These are phyloP conservation scores for Sporodiniella umbellata DNA, from an alignment of 371 early-diverging fungal genomes.

Conservation along the genomic window DNA sequence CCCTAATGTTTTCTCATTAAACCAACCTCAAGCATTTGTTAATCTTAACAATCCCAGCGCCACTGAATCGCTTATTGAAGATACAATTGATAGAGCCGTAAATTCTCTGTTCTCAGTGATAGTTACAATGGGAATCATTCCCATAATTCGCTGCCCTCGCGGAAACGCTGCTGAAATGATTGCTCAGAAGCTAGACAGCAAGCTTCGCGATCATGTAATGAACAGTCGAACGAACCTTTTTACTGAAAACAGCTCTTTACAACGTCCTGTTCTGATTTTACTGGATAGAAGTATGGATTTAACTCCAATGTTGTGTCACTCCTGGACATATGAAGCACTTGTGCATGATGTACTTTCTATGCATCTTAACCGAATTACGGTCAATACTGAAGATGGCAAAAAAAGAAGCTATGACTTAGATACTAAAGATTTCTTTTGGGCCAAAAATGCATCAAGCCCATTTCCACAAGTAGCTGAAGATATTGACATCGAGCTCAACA, in stretches of 20 bases:
- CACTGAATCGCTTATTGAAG: slow-evolving; percentile 77
- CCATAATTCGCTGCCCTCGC: slow-evolving; percentile 86
- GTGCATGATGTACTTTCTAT: slow-evolving; percentile 95
- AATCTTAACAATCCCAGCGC: slow-evolving; percentile 76
- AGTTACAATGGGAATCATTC: slow-evolving; percentile 88
- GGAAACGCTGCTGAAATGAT: slow-evolving; percentile 95
- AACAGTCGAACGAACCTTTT: slow-evolving; percentile 82
- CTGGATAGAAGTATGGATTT: slow-evolving; percentile 96
- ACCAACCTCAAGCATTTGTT: slow-evolving; percentile 78
- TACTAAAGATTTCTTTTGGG: slow-evolving; percentile 92
- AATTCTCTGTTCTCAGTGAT: slow-evolving; percentile 86
- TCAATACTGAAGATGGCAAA: slow-evolving; percentile 49
- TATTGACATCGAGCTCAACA: slow-evolving; percentile 86
- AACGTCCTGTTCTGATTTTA: slow-evolving; percentile 81
- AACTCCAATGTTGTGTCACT: slow-evolving; percentile 91
- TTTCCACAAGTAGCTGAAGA: slow-evolving; percentile 98
- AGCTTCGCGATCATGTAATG: slow-evolving; percentile 86
- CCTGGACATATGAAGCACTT: slow-evolving; percentile 97
- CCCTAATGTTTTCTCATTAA: slow-evolving; percentile 93
- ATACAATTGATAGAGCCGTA: slow-evolving; percentile 74
- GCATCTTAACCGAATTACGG: slow-evolving; percentile 83
- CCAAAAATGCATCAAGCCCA: slow-evolving; percentile 86
- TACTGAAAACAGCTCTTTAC: slow-evolving; percentile 53
- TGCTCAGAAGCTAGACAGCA: slow-evolving; percentile 83
- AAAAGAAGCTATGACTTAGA: slow-evolving; percentile 91